A percentile compares a stretch with the other conserved stretches of the same genome.
phyloP scores from a whole-genome alignment of 805 yeast genomes.

The Hanseniaspora mollemarum region DNA sequence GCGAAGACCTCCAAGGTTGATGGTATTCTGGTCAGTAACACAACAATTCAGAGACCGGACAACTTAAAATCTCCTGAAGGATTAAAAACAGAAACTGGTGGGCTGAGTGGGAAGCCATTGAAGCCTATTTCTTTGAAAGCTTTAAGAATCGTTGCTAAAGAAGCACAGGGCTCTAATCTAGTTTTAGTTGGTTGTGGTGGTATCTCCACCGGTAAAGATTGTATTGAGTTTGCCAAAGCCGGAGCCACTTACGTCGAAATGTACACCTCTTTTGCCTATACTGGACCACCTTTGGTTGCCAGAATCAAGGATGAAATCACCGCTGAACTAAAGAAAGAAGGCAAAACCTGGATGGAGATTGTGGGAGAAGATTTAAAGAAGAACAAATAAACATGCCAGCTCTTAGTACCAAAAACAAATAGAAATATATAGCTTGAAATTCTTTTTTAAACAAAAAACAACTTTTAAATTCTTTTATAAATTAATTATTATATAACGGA shows the following conservation, averaged over 20 bases:
- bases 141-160: slow-evolving; percentile 55
- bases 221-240: slow-evolving; percentile 79
- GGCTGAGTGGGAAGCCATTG: slow-evolving; percentile 84
- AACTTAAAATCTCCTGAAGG: slow-evolving; percentile 38
- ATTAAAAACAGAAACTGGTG: slow-evolving; percentile 58
- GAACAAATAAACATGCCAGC: background rate
- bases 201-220: slow-evolving; percentile 76
- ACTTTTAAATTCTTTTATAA: background rate
- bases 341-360: slow-evolving; percentile 74
- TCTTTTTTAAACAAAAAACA: background rate
- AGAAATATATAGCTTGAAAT: background rate
- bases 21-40: slow-evolving; percentile 86
- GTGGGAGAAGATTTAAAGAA: slow-evolving; percentile 48
- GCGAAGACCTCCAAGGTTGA: slow-evolving; percentile 70
- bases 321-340: slow-evolving; percentile 53
- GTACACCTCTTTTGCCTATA: slow-evolving; percentile 83
- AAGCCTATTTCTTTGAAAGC: slow-evolving; percentile 70
- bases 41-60: slow-evolving; percentile 76
- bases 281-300: slow-evolving; percentile 75
- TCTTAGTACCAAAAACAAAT: background rate
- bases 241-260: slow-evolving; percentile 86
- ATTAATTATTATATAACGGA: background rate
- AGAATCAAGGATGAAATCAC: slow-evolving; percentile 50
- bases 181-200: slow-evolving; percentile 93
- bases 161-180: slow-evolving; percentile 60